Conservation (phyloP, 441 rosid genomes). For the Erodium trifolium region DNA sequence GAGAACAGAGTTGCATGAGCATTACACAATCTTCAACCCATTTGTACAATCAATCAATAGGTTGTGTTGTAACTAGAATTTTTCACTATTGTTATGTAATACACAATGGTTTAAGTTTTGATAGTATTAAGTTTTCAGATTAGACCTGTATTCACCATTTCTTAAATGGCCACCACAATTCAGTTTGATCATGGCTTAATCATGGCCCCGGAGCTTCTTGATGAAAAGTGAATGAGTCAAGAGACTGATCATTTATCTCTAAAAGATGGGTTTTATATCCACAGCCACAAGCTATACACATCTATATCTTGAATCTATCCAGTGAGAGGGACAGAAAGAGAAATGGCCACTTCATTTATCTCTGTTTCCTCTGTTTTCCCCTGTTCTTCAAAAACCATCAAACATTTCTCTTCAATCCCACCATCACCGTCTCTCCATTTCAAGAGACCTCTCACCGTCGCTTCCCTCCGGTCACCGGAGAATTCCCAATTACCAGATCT, state of each 20-base stretch:
- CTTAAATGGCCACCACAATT: no score
- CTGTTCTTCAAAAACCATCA: conserved; percentile 24
- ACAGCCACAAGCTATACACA: conserved; percentile 5
- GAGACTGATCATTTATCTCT: no score
- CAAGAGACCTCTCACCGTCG: conserved; percentile 20
- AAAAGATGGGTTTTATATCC: background rate
- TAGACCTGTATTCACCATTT: background rate
- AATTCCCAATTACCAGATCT: background rate
- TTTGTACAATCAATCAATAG: background rate
- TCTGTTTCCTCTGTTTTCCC: conserved; percentile 25
- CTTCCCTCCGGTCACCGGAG: conserved; percentile 21
- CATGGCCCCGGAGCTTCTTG: background rate
- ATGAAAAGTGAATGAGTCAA: no score
- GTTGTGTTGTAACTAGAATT: background rate
- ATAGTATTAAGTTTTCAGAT: no score
- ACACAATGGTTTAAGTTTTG: background rate
- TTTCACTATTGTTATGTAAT: background rate
- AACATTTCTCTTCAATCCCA: conserved; percentile 23
- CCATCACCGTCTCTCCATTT: background rate
- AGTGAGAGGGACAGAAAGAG: conserved; percentile 2
- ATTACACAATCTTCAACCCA: background rate
- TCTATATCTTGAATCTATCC: conserved; percentile 1
- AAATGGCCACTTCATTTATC: conserved; percentile 24
- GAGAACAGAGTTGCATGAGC: background rate
- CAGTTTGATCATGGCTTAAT: background rate